Evolutionary conservation across 2,329 filamentous ascomycete genomes (phyloP), one percentile per base, ranked within the genome.

Genomic region (Colletotrichum chlorophyti): DNA sequence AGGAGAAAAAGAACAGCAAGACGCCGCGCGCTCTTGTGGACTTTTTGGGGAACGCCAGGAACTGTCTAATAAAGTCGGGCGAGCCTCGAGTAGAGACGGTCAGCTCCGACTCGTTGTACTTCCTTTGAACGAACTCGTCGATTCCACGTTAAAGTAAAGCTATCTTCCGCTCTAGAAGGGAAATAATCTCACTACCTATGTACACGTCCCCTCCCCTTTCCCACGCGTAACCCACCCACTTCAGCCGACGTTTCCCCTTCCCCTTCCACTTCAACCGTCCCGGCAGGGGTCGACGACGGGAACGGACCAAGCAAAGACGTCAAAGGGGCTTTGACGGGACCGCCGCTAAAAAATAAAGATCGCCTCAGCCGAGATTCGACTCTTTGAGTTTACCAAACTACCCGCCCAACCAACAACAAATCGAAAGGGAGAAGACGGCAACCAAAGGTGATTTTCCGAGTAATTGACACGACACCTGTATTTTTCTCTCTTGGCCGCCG

Each of bases 341-440:
- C 27, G 43, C 51, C 57, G 51, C 57, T 47, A 58, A 55, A 55
- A 45, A 26, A 38, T 50, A 50, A 35, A 27, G 43, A 50, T 60
- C 57, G 51, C 57, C 51, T n/a, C 52, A 60, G 45, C 57, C 57
- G 57, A 54, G 35, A 54, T 49, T 54, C 35, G 19, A 27, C 57
- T 38, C 29, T 50, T 27, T 29, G 42, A 38, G 15, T 23, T 38
- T n/a, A 19, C 45, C 32, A n/a, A n/a, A 23, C 19, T 21, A 26
- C 24, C 37, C n/a, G n/a, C n/a, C n/a, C n/a, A n/a, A n/a, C n/a
- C 27, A 27, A 32, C 38, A 48, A 41, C 42, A 14, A n/a, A n/a
- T n/a, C n/a, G n/a, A n/a, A n/a, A n/a, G n/a, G n/a, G n/a, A n/a
- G n/a, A n/a, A n/a, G n/a, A n/a, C n/a, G n/a, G n/a, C n/a, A n/a